phyloP scores from a whole-genome alignment of 2,329 filamentous ascomycete genomes.

The Thielaviopsis ethacetica region DNA sequence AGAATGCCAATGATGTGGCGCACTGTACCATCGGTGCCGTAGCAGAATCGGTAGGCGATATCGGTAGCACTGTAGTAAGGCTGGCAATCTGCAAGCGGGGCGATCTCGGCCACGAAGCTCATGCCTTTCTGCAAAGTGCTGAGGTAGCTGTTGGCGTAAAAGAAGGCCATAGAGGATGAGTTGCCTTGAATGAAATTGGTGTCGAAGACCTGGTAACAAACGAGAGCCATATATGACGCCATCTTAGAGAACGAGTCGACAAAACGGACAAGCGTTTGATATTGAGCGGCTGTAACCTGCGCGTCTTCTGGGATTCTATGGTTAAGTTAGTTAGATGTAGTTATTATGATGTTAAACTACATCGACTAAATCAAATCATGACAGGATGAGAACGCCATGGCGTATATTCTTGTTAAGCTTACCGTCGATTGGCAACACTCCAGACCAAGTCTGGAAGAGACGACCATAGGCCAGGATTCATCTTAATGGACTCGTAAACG shows the following conservation, averaged over 20 bases:
- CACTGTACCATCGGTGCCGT: neutral
- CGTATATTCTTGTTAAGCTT: neutral
- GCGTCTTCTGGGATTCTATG: neutral
- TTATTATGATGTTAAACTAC: no score
- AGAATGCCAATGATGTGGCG: neutral
- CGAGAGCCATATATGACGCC: neutral
- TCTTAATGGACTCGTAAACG: constrained; percentile 27
- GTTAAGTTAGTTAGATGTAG: no score
- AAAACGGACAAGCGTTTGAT: neutral
- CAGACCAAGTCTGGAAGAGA: constrained; percentile 34
- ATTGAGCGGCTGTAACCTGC: neutral
- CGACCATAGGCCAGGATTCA: constrained; percentile 34
- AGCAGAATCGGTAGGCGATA: neutral
- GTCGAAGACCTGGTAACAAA: neutral
- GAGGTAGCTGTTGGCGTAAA: neutral
- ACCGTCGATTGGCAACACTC: constrained; percentile 17
- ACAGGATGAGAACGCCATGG: no score
- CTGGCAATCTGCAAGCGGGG: neutral
- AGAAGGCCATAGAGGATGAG: neutral
- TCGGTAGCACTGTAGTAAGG: neutral
- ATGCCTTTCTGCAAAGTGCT: neutral
- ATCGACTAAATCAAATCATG: no score
- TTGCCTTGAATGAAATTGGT: neutral
- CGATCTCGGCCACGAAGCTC: neutral
- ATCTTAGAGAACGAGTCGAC: neutral